Conservation (phyloP, 805 yeast species). For the Yarrowia osloensis region DNA sequence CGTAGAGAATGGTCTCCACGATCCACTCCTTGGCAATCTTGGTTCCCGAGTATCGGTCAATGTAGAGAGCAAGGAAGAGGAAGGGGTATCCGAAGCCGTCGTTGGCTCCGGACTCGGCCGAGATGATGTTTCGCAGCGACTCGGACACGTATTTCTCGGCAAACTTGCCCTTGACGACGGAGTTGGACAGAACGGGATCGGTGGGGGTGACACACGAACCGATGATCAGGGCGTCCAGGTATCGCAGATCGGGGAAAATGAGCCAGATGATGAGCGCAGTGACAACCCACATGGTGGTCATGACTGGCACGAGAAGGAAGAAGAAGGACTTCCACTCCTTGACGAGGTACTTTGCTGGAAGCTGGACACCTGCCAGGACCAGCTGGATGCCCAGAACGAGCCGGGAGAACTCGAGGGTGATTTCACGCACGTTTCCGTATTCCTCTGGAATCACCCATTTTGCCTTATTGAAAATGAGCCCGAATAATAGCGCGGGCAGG, state of each 20-base stretch:
- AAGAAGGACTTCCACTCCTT: constrained; percentile 60
- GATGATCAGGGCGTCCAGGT: constrained; percentile 58
- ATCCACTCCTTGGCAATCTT: constrained; percentile 66
- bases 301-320: constrained; percentile 63
- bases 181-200: constrained; percentile 73
- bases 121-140: constrained; percentile 58
- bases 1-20: constrained; percentile 59
- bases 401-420: constrained; percentile 61
- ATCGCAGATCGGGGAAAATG: constrained; percentile 58
- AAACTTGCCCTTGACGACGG: constrained; percentile 71
- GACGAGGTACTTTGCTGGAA: constrained; percentile 66
- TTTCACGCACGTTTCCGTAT: constrained; percentile 51
- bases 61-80: constrained; percentile 58
- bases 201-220: constrained; percentile 77
- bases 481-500: constrained; percentile 63
- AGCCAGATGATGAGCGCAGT: constrained; percentile 65
- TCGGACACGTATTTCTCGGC: constrained; percentile 64
- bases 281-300: constrained; percentile 70
- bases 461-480: constrained; percentile 58
- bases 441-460: constrained; percentile 58
- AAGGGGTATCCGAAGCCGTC: constrained; percentile 67
- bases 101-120: constrained; percentile 75
- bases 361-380: constrained; percentile 70
- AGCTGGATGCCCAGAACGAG: constrained; percentile 70
- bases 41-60: constrained; percentile 54